Conservation (phyloP, 2,329 filamentous ascomycete genomes). For the Allantophomopsis lycopodina region DNA sequence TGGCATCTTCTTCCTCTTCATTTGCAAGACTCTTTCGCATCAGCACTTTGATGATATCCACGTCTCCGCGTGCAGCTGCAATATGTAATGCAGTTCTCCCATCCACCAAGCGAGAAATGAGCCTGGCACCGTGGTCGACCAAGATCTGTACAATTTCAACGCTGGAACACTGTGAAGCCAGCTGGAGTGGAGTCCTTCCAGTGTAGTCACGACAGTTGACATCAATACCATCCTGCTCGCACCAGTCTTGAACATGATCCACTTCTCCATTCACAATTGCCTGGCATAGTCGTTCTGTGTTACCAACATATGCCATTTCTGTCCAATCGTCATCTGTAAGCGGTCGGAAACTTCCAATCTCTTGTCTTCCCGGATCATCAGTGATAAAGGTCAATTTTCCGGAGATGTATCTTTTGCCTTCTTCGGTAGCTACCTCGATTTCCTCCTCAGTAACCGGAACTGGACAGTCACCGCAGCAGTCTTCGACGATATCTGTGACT, state of each 20-base stretch:
- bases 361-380: conserved; percentile 70
- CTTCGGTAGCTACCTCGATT: conserved; percentile 54
- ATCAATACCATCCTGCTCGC: conserved; percentile 51
- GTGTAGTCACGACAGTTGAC: conserved; percentile 65
- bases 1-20: conserved; percentile 43
- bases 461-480: conserved; percentile 75
- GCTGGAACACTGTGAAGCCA: conserved; percentile 57
- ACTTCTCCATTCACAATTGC: conserved; percentile 66
- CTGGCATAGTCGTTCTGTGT: conserved; percentile 63
- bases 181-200: conserved; percentile 65
- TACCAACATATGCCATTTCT: conserved; percentile 79
- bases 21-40: conserved; percentile 64
- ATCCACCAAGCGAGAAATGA: conserved; percentile 64
- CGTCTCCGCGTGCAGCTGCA: conserved; percentile 55
- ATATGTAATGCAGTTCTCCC: conserved; percentile 75
- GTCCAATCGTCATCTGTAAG: conserved; percentile 77
- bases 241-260: conserved; percentile 58
- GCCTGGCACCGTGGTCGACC: conserved; percentile 56
- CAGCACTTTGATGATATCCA: conserved; percentile 57
- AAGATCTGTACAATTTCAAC: conserved; percentile 57
- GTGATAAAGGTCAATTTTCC: conserved; percentile 62
- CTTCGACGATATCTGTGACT: conserved; percentile 58
- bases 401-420: conserved; percentile 63
- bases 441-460: conserved; percentile 57
- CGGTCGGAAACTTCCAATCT: conserved; percentile 63